These are phyloP conservation scores for Capsella rubella DNA, from an alignment of 441 rosid species.

Conservation along the genomic window DNA sequence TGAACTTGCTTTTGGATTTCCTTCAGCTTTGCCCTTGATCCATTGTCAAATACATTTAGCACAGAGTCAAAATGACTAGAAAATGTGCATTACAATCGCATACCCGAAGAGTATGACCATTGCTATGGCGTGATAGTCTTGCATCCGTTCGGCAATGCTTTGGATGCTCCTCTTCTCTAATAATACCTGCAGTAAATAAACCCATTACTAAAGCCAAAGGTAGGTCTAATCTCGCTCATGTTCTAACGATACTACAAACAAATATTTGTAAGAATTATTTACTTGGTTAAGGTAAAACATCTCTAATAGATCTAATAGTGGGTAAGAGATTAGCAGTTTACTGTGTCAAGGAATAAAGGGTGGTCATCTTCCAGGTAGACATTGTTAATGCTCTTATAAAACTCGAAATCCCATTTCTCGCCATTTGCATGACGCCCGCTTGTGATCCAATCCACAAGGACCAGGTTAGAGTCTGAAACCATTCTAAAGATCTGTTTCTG, in stretches of 20 bases:
- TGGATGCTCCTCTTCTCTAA: slow-evolving; percentile 65
- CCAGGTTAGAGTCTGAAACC: slow-evolving; percentile 68
- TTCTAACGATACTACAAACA: not conserved
- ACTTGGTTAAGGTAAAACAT: not conserved
- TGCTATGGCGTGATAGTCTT: slow-evolving; percentile 78
- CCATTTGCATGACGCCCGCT: slow-evolving; percentile 95
- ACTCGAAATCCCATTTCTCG: slow-evolving; percentile 89
- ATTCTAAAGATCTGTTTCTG: slow-evolving; percentile 87
- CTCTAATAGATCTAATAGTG: not conserved
- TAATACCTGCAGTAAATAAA: slow-evolving; percentile 57
- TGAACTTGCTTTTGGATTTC: slow-evolving; percentile 69
- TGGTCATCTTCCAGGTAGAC: slow-evolving; percentile 62
- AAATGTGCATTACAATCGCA: not conserved
- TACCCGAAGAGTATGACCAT: slow-evolving; percentile 87
- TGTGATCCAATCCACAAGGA: slow-evolving; percentile 93
- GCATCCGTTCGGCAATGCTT: slow-evolving; percentile 69
- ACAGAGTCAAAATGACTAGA: not conserved
- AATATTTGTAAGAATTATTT: not conserved
- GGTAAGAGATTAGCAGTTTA: slow-evolving; percentile 38
- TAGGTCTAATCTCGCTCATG: slow-evolving; percentile 10
- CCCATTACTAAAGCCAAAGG: slow-evolving; percentile 7
- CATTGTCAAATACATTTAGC: slow-evolving; percentile 32
- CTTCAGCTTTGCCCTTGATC: slow-evolving; percentile 71
- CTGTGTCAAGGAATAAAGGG: slow-evolving; percentile 88
- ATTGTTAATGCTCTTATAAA: slow-evolving; percentile 86